Conservation (phyloP, 2,329 filamentous ascomycete species). For the Aureobasidium lini region DNA sequence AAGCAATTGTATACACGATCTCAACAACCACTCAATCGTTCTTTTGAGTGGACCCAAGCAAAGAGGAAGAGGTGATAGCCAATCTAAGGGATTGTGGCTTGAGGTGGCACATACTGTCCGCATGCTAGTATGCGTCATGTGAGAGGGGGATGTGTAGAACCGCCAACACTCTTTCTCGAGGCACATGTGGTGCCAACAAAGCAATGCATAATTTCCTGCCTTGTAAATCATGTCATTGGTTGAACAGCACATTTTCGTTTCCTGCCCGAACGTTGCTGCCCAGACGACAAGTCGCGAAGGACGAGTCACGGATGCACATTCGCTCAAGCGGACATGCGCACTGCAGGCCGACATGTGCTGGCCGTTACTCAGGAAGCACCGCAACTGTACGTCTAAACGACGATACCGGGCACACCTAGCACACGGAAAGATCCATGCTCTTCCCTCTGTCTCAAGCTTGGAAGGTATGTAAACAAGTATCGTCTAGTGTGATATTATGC, state of each 20-base stretch:
- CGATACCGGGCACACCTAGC: neutral
- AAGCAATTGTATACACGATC: neutral
- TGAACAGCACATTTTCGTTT: neutral
- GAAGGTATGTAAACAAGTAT: neutral
- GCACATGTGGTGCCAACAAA: conserved; percentile 13
- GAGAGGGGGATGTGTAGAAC: neutral
- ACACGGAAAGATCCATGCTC: neutral
- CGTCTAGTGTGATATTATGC: neutral
- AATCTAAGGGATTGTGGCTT: neutral
- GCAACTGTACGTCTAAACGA: neutral
- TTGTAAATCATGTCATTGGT: conserved; percentile 4
- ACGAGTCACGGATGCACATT: neutral
- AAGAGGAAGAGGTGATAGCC: neutral
- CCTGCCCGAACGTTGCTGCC: neutral
- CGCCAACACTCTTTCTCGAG: neutral
- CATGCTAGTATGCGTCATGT: conserved; percentile 11
- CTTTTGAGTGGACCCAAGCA: neutral
- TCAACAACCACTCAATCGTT: neutral
- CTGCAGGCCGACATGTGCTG: conserved; percentile 2
- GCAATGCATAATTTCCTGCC: neutral
- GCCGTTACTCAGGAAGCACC: neutral
- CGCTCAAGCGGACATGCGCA: conserved; percentile 3
- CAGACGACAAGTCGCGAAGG: neutral
- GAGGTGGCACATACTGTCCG: conserved; percentile 2
- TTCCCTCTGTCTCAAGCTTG: neutral